A percentile compares a stretch with the other conserved stretches of the same genome.
phyloP scores from a whole-genome alignment of 108 stramenopile species.

The Tribonema minus region DNA sequence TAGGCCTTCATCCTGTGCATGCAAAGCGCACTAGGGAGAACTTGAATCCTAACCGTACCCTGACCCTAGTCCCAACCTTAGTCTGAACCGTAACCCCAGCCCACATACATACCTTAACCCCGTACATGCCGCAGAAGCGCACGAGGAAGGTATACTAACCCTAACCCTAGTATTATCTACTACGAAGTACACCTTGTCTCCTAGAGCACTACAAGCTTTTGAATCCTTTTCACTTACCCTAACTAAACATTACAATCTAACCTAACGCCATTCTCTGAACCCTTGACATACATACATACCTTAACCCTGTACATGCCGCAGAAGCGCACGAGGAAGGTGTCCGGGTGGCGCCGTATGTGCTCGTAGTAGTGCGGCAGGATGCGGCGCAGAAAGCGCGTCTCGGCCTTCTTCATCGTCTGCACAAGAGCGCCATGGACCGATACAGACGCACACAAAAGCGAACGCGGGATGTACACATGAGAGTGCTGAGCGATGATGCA shows the following conservation, averaged over 20 bases:
- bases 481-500: not conserved
- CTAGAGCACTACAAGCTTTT: too few relatives aligned
- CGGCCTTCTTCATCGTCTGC: conserved; percentile 51
- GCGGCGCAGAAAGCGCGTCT: conserved; percentile 85
- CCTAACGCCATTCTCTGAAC: too few relatives aligned
- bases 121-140: conserved; percentile 95
- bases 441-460: not conserved
- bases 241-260: too few relatives aligned
- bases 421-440: not conserved
- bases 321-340: conserved; percentile 85
- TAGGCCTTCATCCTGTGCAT: too few relatives aligned
- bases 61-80: too few relatives aligned
- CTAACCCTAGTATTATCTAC: too few relatives aligned
- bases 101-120: conserved; percentile 73
- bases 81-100: too few relatives aligned
- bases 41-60: too few relatives aligned
- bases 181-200: too few relatives aligned
- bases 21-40: too few relatives aligned
- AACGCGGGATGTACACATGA: not conserved
- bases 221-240: too few relatives aligned
- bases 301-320: conserved; percentile 98
- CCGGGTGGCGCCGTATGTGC: conserved; percentile 80
- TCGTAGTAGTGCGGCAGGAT: conserved; percentile 93
- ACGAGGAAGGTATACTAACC: conserved; percentile 82
- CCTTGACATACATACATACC: too few relatives aligned